Evolutionary conservation across 441 rosid species (phyloP).

Genomic region (Capsella rubella): DNA sequence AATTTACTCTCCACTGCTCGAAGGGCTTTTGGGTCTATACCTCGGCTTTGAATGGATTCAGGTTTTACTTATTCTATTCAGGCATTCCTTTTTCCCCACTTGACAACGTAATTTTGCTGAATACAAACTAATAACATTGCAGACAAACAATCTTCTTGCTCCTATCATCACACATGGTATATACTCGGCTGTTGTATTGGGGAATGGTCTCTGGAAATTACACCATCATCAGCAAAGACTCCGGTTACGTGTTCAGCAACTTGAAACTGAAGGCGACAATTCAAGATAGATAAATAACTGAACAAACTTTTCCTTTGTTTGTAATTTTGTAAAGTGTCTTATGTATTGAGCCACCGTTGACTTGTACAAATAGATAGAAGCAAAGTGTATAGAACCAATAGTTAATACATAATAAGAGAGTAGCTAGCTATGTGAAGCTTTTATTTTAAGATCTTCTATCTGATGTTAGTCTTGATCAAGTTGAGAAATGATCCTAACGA

Average conservation of each 20-base stretch:
- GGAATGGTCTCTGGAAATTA: slow-evolving; percentile 92
- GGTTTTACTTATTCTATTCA: slow-evolving; percentile 48
- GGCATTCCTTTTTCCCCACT: neutral
- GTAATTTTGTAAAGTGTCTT: slow-evolving; percentile 26
- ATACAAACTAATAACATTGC: slow-evolving; percentile 33
- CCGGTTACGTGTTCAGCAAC: slow-evolving; percentile 67
- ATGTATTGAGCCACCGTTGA: slow-evolving; percentile 38
- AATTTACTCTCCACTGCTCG: slow-evolving; percentile 95
- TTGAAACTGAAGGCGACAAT: slow-evolving; percentile 54
- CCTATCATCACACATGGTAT: slow-evolving; percentile 94
- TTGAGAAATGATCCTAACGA: slow-evolving; percentile 73
- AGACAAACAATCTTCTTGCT: slow-evolving; percentile 85
- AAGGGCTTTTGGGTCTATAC: slow-evolving; percentile 89
- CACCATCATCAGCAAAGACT: slow-evolving; percentile 79
- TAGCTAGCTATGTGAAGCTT: slow-evolving; percentile 30
- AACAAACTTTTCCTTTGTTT: neutral
- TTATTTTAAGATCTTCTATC: slow-evolving; percentile 10
- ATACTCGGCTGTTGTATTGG: slow-evolving; percentile 80
- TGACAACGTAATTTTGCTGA: neutral
- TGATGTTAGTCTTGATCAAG: slow-evolving; percentile 55
- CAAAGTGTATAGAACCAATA: slow-evolving; percentile 39
- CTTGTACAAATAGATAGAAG: slow-evolving; percentile 42
- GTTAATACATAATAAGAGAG: slow-evolving; percentile 21
- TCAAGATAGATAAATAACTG: slow-evolving; percentile 26
- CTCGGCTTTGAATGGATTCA: slow-evolving; percentile 95